phyloP scores from a whole-genome alignment of 495 filamentous ascomycete species.

The Aspergillus taichungensis region DNA sequence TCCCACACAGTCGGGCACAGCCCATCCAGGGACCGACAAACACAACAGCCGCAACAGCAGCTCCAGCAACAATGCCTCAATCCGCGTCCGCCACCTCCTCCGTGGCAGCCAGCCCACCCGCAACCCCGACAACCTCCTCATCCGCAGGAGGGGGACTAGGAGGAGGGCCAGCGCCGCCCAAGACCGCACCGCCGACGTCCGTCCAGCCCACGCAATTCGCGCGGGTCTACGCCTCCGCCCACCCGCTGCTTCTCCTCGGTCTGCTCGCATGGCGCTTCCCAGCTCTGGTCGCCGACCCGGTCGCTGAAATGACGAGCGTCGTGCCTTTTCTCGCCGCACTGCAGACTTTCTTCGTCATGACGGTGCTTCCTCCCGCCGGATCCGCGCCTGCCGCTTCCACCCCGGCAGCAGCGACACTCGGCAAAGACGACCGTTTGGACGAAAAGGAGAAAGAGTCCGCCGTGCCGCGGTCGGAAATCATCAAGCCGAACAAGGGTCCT shows the following conservation, averaged over 20 bases:
- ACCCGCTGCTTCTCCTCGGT: slow-evolving; percentile 56
- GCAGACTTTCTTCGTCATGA: slow-evolving; percentile 58
- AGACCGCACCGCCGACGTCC: slow-evolving; percentile 23
- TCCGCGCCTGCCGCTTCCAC: neutral
- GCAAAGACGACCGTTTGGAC: slow-evolving; percentile 24
- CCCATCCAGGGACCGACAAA: too few species aligned
- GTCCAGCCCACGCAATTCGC: slow-evolving; percentile 42
- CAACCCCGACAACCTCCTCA: slow-evolving; percentile 8
- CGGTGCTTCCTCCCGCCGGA: slow-evolving; percentile 65
- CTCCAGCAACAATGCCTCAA: neutral
- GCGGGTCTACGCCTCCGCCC: slow-evolving; percentile 47
- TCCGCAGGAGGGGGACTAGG: neutral
- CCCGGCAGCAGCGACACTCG: neutral
- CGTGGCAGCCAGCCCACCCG: slow-evolving; percentile 18
- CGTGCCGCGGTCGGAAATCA: too few species aligned
- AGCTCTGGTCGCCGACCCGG: slow-evolving; percentile 61
- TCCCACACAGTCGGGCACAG: neutral
- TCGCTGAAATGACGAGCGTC: slow-evolving; percentile 49
- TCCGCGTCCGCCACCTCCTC: slow-evolving; percentile 6
- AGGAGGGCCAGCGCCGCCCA: neutral
- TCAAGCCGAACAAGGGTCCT: too few species aligned
- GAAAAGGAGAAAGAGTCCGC: slow-evolving; percentile 21
- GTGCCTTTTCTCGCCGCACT: slow-evolving; percentile 54
- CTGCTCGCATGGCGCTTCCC: slow-evolving; percentile 54
- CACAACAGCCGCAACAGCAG: too few species aligned